Evolutionary conservation across 495 filamentous ascomycete species (phyloP), one percentile per base, ranked within the genome.

Genomic region (Aspergillus asperescens): DNA sequence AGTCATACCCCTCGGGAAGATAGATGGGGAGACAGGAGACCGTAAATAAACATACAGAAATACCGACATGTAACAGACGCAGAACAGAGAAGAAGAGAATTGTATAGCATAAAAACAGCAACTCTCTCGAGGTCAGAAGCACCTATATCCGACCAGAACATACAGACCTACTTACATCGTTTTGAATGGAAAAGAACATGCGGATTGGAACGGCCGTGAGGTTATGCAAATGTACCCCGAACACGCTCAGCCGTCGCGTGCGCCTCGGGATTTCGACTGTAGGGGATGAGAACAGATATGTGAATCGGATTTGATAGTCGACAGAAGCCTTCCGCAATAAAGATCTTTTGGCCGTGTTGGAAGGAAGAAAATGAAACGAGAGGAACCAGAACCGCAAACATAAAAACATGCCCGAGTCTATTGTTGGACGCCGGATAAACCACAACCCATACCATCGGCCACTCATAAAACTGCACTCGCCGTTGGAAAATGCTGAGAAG

Each of bases 361-460:
- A 47, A 56, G 45, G 34, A 13, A 47, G 37, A 50, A 57, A 50
- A 56, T 5, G 54, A 54, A 51, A 59, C 10, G 52, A 53, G 46
- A 29, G 31, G 43, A 50, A 53, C 35, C 41, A 43, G 44, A 60
- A 56, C 50, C 38, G 49, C 50, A 66, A 58, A 67, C 63, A 66
- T 60, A 52, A 58, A 61, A 62, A 72, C 70, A 74, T 74, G 71
- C 71, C 71, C 71, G 66, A 60, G 67, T 74, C 71, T 74, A 74
- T 74, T 58, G 65, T 65, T 67, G 66, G 71, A 74, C 71, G 71
- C 71, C 71, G 58, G 60, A 70, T 59, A 61, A 72, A 70, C 61
- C 62, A 69, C 65, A 67, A 65, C 58, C 68, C 63, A 67, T 62
- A 61, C 68, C 62, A 57, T 66, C 68, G 57, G 57, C 61, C 67